These are phyloP conservation scores for Juglanconis juglandina DNA, from an alignment of 2,329 filamentous ascomycete genomes.

Conservation along the genomic window DNA sequence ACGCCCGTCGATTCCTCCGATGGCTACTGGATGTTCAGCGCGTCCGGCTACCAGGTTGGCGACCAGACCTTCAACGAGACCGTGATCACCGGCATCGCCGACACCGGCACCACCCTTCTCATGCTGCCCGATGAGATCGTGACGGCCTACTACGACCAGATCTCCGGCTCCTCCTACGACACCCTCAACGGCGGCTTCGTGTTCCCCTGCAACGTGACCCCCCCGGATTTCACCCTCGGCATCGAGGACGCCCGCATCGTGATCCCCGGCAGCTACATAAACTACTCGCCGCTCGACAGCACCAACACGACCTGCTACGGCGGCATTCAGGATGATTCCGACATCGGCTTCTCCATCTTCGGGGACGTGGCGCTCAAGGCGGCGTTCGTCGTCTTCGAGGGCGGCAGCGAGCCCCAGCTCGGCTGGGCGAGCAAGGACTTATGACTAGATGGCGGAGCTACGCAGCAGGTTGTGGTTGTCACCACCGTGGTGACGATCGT, in stretches of 20 bases:
- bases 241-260: slow-evolving; percentile 30
- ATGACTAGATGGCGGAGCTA: slow-evolving; percentile 12
- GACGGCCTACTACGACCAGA: slow-evolving; percentile 47
- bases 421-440: slow-evolving; percentile 36
- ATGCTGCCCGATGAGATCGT: slow-evolving; percentile 46
- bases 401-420: slow-evolving; percentile 33
- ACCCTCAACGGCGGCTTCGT: slow-evolving; percentile 37
- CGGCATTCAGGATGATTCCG: slow-evolving; percentile 28
- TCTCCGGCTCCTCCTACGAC: slow-evolving; percentile 40
- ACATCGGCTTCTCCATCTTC: slow-evolving; percentile 28
- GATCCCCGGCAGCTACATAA: slow-evolving; percentile 36
- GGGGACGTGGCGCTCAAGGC: slow-evolving; percentile 31
- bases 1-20: slow-evolving; percentile 49
- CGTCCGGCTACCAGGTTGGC: slow-evolving; percentile 35
- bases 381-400: slow-evolving; percentile 31
- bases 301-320: slow-evolving; percentile 32
- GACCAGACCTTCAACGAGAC: slow-evolving; percentile 29
- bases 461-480: slow-evolving; percentile 10
- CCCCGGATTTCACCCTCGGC: slow-evolving; percentile 35
- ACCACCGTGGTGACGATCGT: slow-evolving; percentile 8
- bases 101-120: slow-evolving; percentile 58
- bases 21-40: slow-evolving; percentile 63
- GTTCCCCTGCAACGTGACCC: slow-evolving; percentile 31
- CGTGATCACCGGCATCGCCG: slow-evolving; percentile 46
- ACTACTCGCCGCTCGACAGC: slow-evolving; percentile 28